Base-by-base conservation (phyloP, 108 stramenopile species). In the Cyclotella distinguenda region DNA sequence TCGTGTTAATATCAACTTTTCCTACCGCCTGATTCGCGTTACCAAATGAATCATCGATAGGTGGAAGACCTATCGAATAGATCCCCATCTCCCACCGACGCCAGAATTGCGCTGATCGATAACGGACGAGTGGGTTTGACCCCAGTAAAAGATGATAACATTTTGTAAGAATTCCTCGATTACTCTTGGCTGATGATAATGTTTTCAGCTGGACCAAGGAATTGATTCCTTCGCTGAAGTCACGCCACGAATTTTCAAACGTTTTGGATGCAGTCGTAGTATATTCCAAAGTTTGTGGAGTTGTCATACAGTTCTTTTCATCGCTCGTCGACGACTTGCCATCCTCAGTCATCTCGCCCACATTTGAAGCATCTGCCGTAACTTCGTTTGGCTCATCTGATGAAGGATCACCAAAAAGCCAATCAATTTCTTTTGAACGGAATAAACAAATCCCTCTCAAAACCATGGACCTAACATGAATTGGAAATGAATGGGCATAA, bases 381-480 rank as follows among this genome's bases (percentile, higher is more conserved):
- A 0, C 43, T 19, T 30, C 50, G 16, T 22, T 30, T 12, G 16
- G 21, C 34, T 38, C 31, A n/a, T 38, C 43, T 34, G 50, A 21
- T 1, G 73, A 59, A 25, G 75, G 76, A 60, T 77, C 72, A 30
- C 72, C 72, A 70, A 86, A 87, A 32, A 94, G 64, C 87, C 89
- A 89, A 66, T 94, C 85, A 42, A 96, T 74, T 72, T 96, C 95
- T 0, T 54, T 33, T 3, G 64, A 52, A 25, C 87, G 78, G 32
- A 96, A 79, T 0, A 89, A 49, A 64, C 90, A 96, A 5, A 94
- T 66, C 8, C 95, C 95, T 9, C 95, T 74, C 28, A 96, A 67
- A 0, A 96, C 77, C 64, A 96, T 73, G 12, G 78, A 59, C 27
- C 61, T 22, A 9, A 93, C 75, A 16, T 32, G 15, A 4, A 50